Conservation (phyloP, 2,329 filamentous ascomycete genomes). For the Microsporum canis region DNA sequence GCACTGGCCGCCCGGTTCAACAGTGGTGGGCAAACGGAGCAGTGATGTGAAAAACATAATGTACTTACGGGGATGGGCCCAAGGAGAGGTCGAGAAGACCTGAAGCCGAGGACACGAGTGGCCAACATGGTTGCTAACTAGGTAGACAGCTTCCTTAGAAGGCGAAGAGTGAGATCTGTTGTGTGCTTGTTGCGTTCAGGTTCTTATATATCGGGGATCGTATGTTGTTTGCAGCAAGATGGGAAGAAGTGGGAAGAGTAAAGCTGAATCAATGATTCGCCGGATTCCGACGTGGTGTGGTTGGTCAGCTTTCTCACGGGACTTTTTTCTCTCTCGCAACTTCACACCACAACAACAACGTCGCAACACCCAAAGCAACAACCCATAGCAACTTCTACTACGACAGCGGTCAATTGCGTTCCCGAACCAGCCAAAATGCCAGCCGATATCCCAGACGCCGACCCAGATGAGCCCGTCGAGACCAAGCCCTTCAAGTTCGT, state of each 20-base stretch:
- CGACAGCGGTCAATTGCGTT: slow-evolving; percentile 22
- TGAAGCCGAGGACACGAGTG: slow-evolving; percentile 55
- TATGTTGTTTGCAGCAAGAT: neutral
- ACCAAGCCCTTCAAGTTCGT: slow-evolving; percentile 99
- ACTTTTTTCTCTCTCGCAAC: slow-evolving; percentile 4
- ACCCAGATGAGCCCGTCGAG: slow-evolving; percentile 64
- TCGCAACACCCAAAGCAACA: neutral
- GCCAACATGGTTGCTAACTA: slow-evolving; percentile 47
- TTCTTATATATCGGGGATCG: neutral
- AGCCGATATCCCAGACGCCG: slow-evolving; percentile 47
- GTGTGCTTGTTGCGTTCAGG: neutral
- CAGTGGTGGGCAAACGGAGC: slow-evolving; percentile 16
- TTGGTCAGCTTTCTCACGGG: slow-evolving; percentile 9
- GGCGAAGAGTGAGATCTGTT: neutral
- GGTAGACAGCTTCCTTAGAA: neutral
- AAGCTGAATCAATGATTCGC: neutral
- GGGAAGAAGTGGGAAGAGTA: slow-evolving; percentile 1
- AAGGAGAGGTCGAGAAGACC: slow-evolving; percentile 35
- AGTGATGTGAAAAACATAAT: slow-evolving; percentile 9
- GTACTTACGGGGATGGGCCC: slow-evolving; percentile 59
- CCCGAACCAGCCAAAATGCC: slow-evolving; percentile 60
- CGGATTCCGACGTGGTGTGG: neutral
- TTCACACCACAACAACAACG: slow-evolving; percentile 8
- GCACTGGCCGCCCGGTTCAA: slow-evolving; percentile 16
- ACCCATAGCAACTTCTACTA: neutral